phyloP scores from a whole-genome alignment of 139 green algal genomes.

The Chlamydomonas incerta region DNA sequence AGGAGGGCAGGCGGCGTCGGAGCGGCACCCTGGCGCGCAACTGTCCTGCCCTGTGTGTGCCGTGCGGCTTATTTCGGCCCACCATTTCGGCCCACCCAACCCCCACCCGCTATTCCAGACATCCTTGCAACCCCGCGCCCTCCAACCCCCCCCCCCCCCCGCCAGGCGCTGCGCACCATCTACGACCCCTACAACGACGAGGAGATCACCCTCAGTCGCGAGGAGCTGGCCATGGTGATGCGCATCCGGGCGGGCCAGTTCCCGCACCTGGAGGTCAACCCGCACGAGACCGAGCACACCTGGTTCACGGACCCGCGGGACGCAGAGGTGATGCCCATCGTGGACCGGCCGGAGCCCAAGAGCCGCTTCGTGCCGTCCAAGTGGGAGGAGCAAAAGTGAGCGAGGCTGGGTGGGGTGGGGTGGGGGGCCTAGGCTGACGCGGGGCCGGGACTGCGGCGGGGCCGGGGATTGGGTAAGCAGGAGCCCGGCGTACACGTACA shows the following conservation, averaged over 20 bases:
- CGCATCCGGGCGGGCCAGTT: conserved; percentile 92
- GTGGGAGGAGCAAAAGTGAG: conserved; percentile 95
- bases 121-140: too few species aligned
- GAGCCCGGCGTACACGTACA: too few species aligned
- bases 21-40: too few species aligned
- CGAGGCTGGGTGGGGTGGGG: background rate
- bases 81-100: too few species aligned
- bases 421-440: too few species aligned
- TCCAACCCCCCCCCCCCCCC: background rate
- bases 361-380: conserved; percentile 96
- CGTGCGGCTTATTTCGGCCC: too few species aligned
- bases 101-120: too few species aligned
- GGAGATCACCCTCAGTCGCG: conserved; percentile 88
- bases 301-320: too few species aligned
- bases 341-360: conserved; percentile 92
- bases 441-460: background rate
- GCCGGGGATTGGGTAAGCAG: background rate
- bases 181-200: conserved; percentile 99
- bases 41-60: too few species aligned
- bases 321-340: conserved; percentile 82
- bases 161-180: conserved; percentile 80
- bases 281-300: too few species aligned
- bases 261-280: conserved; percentile 80
- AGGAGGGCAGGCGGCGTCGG: too few species aligned
- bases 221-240: conserved; percentile 93